Conservation (phyloP, 805 yeast genomes). For the Debaryomyces castellii region DNA sequence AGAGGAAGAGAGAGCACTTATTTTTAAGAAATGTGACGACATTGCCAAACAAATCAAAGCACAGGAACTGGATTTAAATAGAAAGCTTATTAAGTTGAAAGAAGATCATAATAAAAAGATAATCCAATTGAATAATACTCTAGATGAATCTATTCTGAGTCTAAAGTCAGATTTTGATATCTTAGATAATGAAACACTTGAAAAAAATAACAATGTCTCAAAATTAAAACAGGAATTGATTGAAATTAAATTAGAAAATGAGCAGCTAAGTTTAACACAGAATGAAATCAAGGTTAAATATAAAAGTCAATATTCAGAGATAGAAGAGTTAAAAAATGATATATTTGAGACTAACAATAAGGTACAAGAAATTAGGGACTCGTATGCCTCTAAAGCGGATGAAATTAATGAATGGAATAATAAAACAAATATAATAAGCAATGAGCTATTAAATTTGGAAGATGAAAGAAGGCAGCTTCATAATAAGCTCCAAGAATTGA, state of each 20-base stretch:
- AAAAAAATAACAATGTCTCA: slow-evolving; percentile 6
- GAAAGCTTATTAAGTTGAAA: slow-evolving; percentile 21
- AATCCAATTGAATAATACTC: slow-evolving; percentile 10
- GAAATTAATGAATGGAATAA: slow-evolving; percentile 7
- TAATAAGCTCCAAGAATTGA: slow-evolving; percentile 75
- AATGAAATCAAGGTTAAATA: slow-evolving; percentile 4
- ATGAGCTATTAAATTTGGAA: slow-evolving; percentile 50
- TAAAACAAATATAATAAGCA: slow-evolving; percentile 17
- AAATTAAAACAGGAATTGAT: slow-evolving; percentile 5
- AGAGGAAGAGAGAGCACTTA: slow-evolving; percentile 23
- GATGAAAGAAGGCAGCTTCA: slow-evolving; percentile 61
- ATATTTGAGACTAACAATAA: slow-evolving; percentile 9
- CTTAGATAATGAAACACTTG: slow-evolving; percentile 5
- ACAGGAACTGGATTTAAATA: slow-evolving; percentile 18
- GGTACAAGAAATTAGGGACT: slow-evolving; percentile 7
- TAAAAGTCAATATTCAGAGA: slow-evolving; percentile 13
- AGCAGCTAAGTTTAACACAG: not conserved
- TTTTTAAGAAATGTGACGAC: slow-evolving; percentile 13
- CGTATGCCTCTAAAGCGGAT: slow-evolving; percentile 4
- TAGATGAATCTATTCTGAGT: slow-evolving; percentile 14
- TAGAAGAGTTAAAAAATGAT: slow-evolving; percentile 11
- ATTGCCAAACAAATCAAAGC: slow-evolving; percentile 13
- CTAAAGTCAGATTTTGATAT: slow-evolving; percentile 10
- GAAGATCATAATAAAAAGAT: slow-evolving; percentile 23
- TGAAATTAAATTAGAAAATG: not conserved